These are phyloP conservation scores for Nemania abortiva DNA, from an alignment of 2,329 filamentous ascomycete species.

Conservation along the genomic window DNA sequence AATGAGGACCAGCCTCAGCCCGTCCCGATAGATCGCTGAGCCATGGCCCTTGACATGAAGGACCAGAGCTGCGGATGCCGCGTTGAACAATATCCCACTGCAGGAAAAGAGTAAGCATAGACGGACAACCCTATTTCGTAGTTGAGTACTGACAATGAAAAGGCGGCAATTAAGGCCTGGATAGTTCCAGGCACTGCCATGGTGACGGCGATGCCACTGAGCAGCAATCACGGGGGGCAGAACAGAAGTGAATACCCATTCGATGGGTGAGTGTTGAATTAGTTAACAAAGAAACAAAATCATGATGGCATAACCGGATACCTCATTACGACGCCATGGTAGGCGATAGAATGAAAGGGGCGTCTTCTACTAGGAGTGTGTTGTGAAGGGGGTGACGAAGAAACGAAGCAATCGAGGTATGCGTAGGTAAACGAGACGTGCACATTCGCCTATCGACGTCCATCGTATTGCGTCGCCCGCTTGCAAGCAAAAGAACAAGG, in stretches of 20 bases:
- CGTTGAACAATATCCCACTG: constrained; percentile 67
- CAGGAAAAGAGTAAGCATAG: constrained; percentile 45
- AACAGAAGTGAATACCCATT: constrained; percentile 34
- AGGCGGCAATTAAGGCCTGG: constrained; percentile 65
- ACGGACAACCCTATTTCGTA: not conserved
- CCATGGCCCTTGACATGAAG: constrained; percentile 61
- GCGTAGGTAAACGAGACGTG: constrained; percentile 11
- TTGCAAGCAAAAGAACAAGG: constrained; percentile 20
- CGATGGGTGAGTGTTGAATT: constrained; percentile 23
- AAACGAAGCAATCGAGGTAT: constrained; percentile 24
- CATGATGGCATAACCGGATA: constrained; percentile 35
- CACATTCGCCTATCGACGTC: not conserved
- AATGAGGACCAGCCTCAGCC: constrained; percentile 73
- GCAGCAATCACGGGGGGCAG: constrained; percentile 35
- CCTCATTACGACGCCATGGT: constrained; percentile 31
- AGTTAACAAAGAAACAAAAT: constrained; percentile 25
- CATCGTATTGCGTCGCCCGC: not conserved
- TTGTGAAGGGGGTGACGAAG: constrained; percentile 8
- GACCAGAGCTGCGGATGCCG: constrained; percentile 62
- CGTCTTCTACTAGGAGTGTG: not conserved
- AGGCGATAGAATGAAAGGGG: constrained; percentile 9
- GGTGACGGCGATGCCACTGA: constrained; percentile 41
- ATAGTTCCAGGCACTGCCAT: constrained; percentile 61
- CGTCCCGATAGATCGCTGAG: constrained; percentile 65
- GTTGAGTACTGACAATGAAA: constrained; percentile 63